phyloP scores from a whole-genome alignment of 2,329 filamentous ascomycete genomes.

The Fusarium circinatum region DNA sequence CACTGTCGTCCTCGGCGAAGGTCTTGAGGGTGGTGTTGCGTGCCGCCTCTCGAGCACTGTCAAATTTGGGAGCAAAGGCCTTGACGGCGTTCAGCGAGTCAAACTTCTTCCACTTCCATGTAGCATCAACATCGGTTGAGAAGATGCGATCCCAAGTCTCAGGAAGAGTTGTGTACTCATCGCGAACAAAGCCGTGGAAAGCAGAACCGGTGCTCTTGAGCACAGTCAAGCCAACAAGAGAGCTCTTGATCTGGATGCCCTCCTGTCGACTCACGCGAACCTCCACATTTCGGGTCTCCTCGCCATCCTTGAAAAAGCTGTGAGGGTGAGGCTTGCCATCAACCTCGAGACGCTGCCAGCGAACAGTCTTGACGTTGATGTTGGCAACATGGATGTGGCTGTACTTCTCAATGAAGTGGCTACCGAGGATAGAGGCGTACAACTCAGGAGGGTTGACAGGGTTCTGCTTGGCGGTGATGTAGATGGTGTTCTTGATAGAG shows the following conservation, averaged over 20 bases:
- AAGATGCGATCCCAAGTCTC: conserved; percentile 97
- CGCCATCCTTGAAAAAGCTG: conserved; percentile 90
- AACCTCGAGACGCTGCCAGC: conserved; percentile 89
- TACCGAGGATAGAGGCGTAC: conserved; percentile 84
- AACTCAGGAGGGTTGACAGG: conserved; percentile 93
- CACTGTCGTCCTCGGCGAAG: conserved; percentile 90
- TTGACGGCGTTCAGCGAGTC: conserved; percentile 73
- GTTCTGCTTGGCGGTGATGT: conserved; percentile 93
- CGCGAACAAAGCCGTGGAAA: conserved; percentile 92
- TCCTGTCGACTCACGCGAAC: conserved; percentile 72
- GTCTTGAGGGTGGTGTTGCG: conserved; percentile 87
- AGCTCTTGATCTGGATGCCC: conserved; percentile 80
- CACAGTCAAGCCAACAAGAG: conserved; percentile 84
- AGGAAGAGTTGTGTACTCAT: conserved; percentile 90
- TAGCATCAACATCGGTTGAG: conserved; percentile 88
- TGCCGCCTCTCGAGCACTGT: conserved; percentile 81
- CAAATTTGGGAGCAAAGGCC: conserved; percentile 72
- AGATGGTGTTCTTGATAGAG: conserved; percentile 97
- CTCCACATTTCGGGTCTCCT: conserved; percentile 86
- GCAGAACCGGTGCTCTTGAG: conserved; percentile 97
- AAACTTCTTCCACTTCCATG: conserved; percentile 87
- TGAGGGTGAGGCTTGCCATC: conserved; percentile 94
- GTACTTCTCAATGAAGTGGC: conserved; percentile 91
- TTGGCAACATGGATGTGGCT: conserved; percentile 87
- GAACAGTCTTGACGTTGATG: conserved; percentile 83